Evolutionary conservation across 768 basidiomycete genomes (phyloP).

Genomic region (Botryobasidium botryosum): DNA sequence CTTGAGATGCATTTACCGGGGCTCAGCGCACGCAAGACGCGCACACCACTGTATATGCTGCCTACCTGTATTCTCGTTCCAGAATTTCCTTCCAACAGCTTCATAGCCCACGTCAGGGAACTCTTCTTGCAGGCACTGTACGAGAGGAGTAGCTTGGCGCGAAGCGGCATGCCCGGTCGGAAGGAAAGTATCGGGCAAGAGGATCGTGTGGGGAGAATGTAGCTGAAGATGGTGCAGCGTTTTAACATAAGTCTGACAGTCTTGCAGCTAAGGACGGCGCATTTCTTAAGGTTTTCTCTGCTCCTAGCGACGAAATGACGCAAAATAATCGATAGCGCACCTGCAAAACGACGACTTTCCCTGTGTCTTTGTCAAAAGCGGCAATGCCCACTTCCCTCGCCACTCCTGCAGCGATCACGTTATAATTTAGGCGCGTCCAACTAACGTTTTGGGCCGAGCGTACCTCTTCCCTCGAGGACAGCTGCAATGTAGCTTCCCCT

Average conservation of each 20-base stretch:
- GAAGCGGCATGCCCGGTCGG: background rate
- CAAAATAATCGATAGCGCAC: conserved; percentile 23
- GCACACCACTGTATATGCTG: conserved; percentile 16
- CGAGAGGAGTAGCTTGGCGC: conserved; percentile 32
- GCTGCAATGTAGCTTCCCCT: conserved; percentile 43
- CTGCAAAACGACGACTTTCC: conserved; percentile 61
- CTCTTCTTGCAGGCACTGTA: conserved; percentile 56
- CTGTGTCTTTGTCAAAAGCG: conserved; percentile 65
- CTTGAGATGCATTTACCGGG: conserved; percentile 23
- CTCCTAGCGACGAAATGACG: too few relatives aligned
- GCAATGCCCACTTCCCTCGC: conserved; percentile 78
- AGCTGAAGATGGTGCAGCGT: conserved; percentile 74
- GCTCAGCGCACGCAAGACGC: too few relatives aligned
- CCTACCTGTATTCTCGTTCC: conserved; percentile 68
- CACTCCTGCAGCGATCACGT: conserved; percentile 24
- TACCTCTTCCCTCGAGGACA: conserved; percentile 38
- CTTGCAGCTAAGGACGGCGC: conserved; percentile 39
- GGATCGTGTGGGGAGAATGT: conserved; percentile 48
- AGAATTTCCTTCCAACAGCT: conserved; percentile 59
- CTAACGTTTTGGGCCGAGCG: background rate
- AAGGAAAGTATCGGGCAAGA: conserved; percentile 57
- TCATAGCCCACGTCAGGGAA: conserved; percentile 53
- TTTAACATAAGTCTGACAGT: conserved; percentile 79
- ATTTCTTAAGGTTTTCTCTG: background rate
- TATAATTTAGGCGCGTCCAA: background rate